These are phyloP conservation scores for Veloboletus limbatus DNA, from an alignment of 1,284 basidiomycete genomes.

Conservation along the genomic window DNA sequence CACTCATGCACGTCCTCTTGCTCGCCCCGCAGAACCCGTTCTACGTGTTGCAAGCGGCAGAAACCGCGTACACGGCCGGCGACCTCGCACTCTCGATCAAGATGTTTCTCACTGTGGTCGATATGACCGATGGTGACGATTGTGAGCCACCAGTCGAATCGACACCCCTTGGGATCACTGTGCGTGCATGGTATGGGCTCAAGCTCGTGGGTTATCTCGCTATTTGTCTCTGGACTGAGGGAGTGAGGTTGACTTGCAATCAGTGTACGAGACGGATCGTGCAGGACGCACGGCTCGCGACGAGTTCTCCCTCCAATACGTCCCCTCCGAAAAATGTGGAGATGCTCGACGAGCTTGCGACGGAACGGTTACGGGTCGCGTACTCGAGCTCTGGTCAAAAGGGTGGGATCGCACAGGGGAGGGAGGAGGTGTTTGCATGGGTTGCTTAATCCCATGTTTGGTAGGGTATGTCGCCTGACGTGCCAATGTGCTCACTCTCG, in stretches of 20 bases:
- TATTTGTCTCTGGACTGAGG: too few species aligned
- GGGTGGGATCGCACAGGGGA: slow-evolving; percentile 34
- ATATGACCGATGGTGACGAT: slow-evolving; percentile 74
- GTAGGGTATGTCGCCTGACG: too few species aligned
- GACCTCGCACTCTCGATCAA: slow-evolving; percentile 79
- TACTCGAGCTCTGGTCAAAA: slow-evolving; percentile 42
- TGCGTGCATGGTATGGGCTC: slow-evolving; percentile 84
- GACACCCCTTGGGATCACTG: slow-evolving; percentile 54
- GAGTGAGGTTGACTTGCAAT: neutral
- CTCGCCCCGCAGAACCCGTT: slow-evolving; percentile 86
- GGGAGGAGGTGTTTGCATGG: slow-evolving; percentile 35
- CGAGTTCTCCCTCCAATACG: slow-evolving; percentile 55
- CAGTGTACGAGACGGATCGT: slow-evolving; percentile 61
- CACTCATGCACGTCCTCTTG: slow-evolving; percentile 78
- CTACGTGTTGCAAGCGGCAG: slow-evolving; percentile 78
- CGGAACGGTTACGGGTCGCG: slow-evolving; percentile 60
- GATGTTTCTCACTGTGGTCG: slow-evolving; percentile 77
- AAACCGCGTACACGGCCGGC: slow-evolving; percentile 80
- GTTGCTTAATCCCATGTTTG: slow-evolving; percentile 20
- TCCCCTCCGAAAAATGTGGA: slow-evolving; percentile 49
- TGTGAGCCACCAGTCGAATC: slow-evolving; percentile 40
- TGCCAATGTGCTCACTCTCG: too few species aligned
- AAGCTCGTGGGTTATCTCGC: slow-evolving; percentile 81
- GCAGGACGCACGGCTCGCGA: slow-evolving; percentile 35
- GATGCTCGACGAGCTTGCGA: slow-evolving; percentile 68